Evolutionary conservation across 352 stramenopile species (phyloP).

Genomic region (Phytophthora europaea): DNA sequence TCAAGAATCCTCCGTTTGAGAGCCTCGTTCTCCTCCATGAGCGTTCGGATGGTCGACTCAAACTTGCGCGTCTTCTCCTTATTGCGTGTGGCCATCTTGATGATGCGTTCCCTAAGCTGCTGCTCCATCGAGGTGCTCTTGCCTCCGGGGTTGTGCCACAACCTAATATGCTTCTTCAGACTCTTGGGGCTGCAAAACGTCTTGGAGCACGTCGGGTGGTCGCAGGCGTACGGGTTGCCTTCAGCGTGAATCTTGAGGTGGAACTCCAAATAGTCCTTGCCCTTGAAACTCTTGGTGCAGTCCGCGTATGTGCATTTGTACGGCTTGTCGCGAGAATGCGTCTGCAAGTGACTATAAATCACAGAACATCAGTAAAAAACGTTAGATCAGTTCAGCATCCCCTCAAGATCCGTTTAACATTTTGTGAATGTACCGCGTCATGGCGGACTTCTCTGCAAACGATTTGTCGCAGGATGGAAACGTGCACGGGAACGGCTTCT

Average conservation of each 20-base stretch:
- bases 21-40: conserved; percentile 84
- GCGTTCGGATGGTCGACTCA: conserved; percentile 76
- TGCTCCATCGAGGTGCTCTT: conserved; percentile 91
- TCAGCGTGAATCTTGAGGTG: conserved; percentile 89
- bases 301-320: conserved; percentile 89
- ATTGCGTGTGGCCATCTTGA: conserved; percentile 87
- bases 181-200: conserved; percentile 89
- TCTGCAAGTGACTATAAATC: conserved; percentile 74
- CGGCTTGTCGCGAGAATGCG: conserved; percentile 86
- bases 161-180: conserved; percentile 84
- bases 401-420: conserved; percentile 25
- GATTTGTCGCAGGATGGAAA: conserved; percentile 88
- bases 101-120: conserved; percentile 85
- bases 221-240: conserved; percentile 83
- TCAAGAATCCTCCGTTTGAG: conserved; percentile 77
- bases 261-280: conserved; percentile 88
- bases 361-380: conserved; percentile 6
- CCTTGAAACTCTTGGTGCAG: conserved; percentile 91
- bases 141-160: conserved; percentile 85
- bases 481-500: conserved; percentile 90
- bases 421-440: conserved; percentile 65
- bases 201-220: conserved; percentile 85
- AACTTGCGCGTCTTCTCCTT: conserved; percentile 89
- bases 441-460: conserved; percentile 90
- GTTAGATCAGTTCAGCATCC: conserved; percentile 14